Evolutionary conservation across 2,329 filamentous ascomycete species (phyloP).

Genomic region (Stagonosporopsis tanaceti): DNA sequence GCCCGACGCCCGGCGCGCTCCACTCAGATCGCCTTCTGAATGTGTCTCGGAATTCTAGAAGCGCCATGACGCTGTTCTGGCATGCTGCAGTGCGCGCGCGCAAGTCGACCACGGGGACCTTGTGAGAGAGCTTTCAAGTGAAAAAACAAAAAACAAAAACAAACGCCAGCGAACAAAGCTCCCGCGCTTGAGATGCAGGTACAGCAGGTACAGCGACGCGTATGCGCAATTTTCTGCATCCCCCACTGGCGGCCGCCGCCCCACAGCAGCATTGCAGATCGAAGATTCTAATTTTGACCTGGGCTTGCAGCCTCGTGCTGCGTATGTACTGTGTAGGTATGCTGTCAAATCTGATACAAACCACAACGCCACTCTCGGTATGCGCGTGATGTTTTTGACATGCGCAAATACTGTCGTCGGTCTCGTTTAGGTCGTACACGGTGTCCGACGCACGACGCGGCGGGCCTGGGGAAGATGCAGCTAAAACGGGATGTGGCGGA

Average conservation of each 20-base stretch:
- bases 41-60: slow-evolving; percentile 19
- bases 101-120: background rate
- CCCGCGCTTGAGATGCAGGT: slow-evolving; percentile 22
- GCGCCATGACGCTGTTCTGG: slow-evolving; percentile 9
- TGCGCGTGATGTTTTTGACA: slow-evolving; percentile 13
- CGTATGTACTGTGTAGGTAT: no score
- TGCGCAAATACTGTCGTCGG: slow-evolving; percentile 7
- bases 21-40: slow-evolving; percentile 12
- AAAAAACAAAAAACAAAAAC: background rate
- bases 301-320: slow-evolving; percentile 2
- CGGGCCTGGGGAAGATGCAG: slow-evolving; percentile 5
- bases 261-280: slow-evolving; percentile 20
- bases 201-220: slow-evolving; percentile 23
- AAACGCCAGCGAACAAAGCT: slow-evolving; percentile 6
- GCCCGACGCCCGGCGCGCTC: slow-evolving; percentile 17
- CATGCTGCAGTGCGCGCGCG: slow-evolving; percentile 8
- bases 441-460: slow-evolving; percentile 12
- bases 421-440: slow-evolving; percentile 17
- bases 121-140: background rate
- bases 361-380: slow-evolving; percentile 10
- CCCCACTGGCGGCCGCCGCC: slow-evolving; percentile 16
- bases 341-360: slow-evolving; percentile 8
- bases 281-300: slow-evolving; percentile 17
- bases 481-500: slow-evolving; percentile 19
- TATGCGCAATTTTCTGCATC: slow-evolving; percentile 21